phyloP scores from a whole-genome alignment of 345 rosid species.

The Rhodomyrtus tomentosa region DNA sequence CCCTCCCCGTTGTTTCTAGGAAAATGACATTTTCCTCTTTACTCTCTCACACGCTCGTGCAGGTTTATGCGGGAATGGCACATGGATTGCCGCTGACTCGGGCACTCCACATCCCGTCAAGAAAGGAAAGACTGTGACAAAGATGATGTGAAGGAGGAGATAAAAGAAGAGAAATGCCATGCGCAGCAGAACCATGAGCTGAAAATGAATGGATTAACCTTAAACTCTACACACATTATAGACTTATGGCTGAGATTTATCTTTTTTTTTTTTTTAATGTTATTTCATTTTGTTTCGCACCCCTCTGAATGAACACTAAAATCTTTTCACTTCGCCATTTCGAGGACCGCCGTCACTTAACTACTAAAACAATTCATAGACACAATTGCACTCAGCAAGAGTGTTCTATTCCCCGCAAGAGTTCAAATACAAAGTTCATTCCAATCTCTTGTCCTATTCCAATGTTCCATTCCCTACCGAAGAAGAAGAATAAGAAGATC shows the following conservation, averaged over 20 bases:
- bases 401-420: no score
- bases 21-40: neutral
- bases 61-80: neutral
- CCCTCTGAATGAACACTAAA: neutral
- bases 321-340: neutral
- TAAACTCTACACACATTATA: neutral
- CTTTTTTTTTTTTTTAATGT: no score
- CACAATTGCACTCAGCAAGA: no score
- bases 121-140: neutral
- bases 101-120: neutral
- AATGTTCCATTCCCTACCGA: no score
- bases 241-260: neutral
- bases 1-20: neutral
- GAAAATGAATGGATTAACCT: neutral
- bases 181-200: neutral
- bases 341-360: neutral
- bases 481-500: no score
- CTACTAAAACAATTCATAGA: neutral
- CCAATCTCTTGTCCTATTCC: no score
- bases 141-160: neutral
- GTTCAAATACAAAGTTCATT: no score
- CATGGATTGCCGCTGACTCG: neutral
- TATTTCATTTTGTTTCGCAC: neutral
- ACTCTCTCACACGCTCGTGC: neutral
- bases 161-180: neutral